phyloP scores from a whole-genome alignment of 345 rosid genomes.

The Brassica rapa region DNA sequence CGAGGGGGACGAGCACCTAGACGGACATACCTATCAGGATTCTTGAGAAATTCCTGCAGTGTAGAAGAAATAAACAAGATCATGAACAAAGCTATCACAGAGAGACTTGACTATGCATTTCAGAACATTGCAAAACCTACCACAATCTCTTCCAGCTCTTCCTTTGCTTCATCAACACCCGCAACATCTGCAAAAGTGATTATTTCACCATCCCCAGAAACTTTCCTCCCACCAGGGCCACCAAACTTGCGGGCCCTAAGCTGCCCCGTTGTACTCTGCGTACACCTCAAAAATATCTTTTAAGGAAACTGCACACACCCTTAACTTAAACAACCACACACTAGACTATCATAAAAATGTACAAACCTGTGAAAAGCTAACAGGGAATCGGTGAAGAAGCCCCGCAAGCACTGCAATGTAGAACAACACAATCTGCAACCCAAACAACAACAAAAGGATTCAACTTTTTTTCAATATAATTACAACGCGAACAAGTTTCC shows the following conservation, averaged over 20 bases:
- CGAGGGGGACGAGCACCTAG: constrained; percentile 99
- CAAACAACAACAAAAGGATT: not conserved
- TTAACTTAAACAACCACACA: constrained; percentile 5
- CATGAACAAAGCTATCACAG: constrained; percentile 15
- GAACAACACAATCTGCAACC: constrained; percentile 73
- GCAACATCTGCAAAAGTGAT: constrained; percentile 97
- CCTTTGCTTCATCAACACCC: constrained; percentile 97
- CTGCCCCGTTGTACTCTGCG: constrained; percentile 80
- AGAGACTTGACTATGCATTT: not conserved
- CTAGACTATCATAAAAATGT: not conserved
- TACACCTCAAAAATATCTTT: not conserved
- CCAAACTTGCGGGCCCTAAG: constrained; percentile 71
- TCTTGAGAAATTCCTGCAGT: constrained; percentile 87
- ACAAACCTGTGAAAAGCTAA: constrained; percentile 75
- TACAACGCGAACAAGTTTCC: not conserved
- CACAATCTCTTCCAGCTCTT: constrained; percentile 98
- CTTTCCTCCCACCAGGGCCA: constrained; percentile 62
- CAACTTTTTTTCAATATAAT: not conserved
- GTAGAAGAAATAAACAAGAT: constrained; percentile 35
- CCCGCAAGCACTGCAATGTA: constrained; percentile 81
- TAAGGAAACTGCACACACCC: constrained; percentile 4
- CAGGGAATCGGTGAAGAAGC: constrained; percentile 68
- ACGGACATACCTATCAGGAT: constrained; percentile 75
- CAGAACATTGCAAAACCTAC: constrained; percentile 44
- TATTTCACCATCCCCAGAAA: constrained; percentile 64